Base-by-base conservation (phyloP, 257 asterid genomes). In the Euphrasia confusa region DNA sequence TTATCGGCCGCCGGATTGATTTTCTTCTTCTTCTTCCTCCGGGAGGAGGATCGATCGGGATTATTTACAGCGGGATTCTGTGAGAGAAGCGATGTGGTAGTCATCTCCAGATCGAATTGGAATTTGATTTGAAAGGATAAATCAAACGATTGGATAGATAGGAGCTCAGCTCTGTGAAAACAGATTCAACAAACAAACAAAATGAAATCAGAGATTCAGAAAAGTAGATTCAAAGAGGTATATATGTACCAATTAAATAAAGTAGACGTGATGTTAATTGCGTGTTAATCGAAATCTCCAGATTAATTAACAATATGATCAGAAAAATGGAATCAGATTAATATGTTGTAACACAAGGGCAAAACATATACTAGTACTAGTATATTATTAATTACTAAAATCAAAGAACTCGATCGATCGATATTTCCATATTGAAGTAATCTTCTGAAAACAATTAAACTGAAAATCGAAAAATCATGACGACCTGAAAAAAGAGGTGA, bases 1-100 rank as follows among this genome's bases (percentile, higher is more conserved):
- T 63, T 54, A 14, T 66, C 68, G 3, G 70, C 61, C 21, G 55
- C 63, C 48, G 81, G 63, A 13, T 60, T 50, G 55, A 56, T 72
- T 64, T 72, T 79, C 74, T 75, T 88, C 83, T 71, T 85, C 70
- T 56, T 83, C 80, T 50, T 82, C 13, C 80, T 76, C 44, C 84
- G 71, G 49, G 74, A 32, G 13, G 74, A 60, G 15, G 81, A 76
- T 59, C 84, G 66, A 61, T 77, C 85, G 10, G 89, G 58, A 71
- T 77, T 81, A 71, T 77, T 81, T 58, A 74, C 69, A 10, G 64
- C 68, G 6, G 85, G 78, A 76, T 79, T 82, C 33, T 77, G 24
- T n/a, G 75, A 60, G 5, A 70, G 45, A 67, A 73, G 67, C 59
- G 81, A 58, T 47, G 94, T 68, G 73, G 78, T 68, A 73, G 78